Percentiles rank a stretch among this genome's conserved stretches.
Conservation (phyloP, 352 stramenopile species). For the Globisporangium acanthophoron region DNA sequence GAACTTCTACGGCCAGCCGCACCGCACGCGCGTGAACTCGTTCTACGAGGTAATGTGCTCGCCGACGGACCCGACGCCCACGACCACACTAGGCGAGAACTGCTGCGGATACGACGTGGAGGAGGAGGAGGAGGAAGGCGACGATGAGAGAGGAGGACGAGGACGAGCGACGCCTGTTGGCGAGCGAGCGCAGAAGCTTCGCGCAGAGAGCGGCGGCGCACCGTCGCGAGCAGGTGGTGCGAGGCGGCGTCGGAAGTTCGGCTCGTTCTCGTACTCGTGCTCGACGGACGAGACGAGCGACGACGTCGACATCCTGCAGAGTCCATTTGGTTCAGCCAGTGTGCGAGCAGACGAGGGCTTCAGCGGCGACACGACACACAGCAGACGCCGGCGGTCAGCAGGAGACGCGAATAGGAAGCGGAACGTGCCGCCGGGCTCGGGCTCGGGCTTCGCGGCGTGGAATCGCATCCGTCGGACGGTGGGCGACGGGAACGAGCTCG, state of each 20-base stretch:
- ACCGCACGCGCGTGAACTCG: constrained; percentile 47
- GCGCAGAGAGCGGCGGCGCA: background rate
- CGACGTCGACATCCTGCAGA: constrained; percentile 19
- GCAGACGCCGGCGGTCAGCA: background rate
- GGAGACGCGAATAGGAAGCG: constrained; percentile 1
- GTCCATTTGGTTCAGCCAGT: constrained; percentile 3
- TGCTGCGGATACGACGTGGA: constrained; percentile 42
- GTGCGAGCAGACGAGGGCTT: background rate
- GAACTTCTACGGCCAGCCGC: constrained; percentile 63
- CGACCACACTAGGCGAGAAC: constrained; percentile 54
- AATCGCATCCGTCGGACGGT: constrained; percentile 33
- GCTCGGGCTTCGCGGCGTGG: constrained; percentile 39
- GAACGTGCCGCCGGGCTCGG: constrained; percentile 4
- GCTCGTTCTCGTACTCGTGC: constrained; percentile 63
- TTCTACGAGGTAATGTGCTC: constrained; percentile 84
- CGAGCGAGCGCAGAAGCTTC: background rate
- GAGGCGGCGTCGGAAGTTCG: constrained; percentile 23
- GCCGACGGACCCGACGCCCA: constrained; percentile 44
- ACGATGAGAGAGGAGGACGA: constrained; percentile 9
- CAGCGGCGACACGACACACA: constrained; percentile 4
- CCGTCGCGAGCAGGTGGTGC: background rate
- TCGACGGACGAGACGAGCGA: constrained; percentile 63
- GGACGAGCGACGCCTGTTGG: background rate
- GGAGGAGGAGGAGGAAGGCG: constrained; percentile 16
- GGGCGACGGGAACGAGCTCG: constrained; percentile 20